Conservation (phyloP, 129 eudicot species). For the Pseudognaphalium luteoalbum region DNA sequence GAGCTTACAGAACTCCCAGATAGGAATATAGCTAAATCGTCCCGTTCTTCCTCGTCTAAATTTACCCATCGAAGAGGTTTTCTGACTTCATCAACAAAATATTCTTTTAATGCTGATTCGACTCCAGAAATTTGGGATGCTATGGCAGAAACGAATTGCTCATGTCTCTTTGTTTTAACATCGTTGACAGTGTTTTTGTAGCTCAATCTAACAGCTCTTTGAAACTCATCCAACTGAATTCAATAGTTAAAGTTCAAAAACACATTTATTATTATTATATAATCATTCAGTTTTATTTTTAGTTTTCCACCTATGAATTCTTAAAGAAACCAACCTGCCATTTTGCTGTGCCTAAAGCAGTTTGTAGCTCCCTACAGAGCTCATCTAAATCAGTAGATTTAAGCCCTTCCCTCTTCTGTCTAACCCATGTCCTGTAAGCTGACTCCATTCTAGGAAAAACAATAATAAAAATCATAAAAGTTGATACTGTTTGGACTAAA, state of each 20-base stretch:
- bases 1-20: conserved; percentile 53
- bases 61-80: conserved; percentile 84
- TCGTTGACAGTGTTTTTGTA: conserved; percentile 62
- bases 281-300: not conserved
- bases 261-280: not conserved
- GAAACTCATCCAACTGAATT: conserved; percentile 87
- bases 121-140: conserved; percentile 73
- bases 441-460: conserved; percentile 77
- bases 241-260: conserved; percentile 2
- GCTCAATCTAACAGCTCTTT: conserved; percentile 75
- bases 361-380: conserved; percentile 76
- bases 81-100: conserved; percentile 48
- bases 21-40: conserved; percentile 85
- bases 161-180: conserved; percentile 55
- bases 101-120: conserved; percentile 57
- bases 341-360: conserved; percentile 93
- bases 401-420: conserved; percentile 65
- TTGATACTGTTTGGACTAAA: not conserved
- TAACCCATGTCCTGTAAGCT: conserved; percentile 84
- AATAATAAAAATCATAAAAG: not conserved
- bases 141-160: conserved; percentile 73
- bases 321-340: conserved; percentile 75
- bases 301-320: not conserved
- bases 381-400: conserved; percentile 51
- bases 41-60: conserved; percentile 80